Conservation (phyloP, 192 early-diverging fungal genomes). For the Coemansia sp. region DNA sequence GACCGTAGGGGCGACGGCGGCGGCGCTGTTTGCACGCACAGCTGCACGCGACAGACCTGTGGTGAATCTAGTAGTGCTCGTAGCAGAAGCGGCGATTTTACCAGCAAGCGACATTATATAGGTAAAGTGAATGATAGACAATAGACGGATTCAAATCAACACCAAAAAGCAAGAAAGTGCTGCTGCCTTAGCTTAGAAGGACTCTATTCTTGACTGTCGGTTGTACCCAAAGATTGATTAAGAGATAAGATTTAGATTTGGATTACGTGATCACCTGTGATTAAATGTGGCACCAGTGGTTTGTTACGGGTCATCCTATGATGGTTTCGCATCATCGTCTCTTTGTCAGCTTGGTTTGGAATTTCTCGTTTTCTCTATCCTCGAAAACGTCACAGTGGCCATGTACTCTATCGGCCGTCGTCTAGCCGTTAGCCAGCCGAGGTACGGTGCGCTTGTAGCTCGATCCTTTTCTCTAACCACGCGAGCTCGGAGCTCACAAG, state of each 20-base stretch:
- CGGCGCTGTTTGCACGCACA: constrained; percentile 24
- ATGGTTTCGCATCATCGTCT: too few relatives aligned
- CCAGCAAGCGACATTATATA: constrained; percentile 35
- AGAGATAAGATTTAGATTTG: constrained; percentile 8
- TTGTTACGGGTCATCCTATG: too few relatives aligned
- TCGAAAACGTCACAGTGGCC: too few relatives aligned
- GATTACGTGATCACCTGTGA: not conserved
- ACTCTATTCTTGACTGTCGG: not conserved
- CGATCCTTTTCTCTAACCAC: not conserved
- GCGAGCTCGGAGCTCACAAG: not conserved
- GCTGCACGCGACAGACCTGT: constrained; percentile 37
- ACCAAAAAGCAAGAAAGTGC: constrained; percentile 10
- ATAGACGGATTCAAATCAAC: constrained; percentile 12
- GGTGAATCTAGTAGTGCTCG: constrained; percentile 49
- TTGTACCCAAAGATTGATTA: not conserved
- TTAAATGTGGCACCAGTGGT: not conserved
- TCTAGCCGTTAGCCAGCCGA: too few relatives aligned
- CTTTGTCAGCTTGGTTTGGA: not conserved
- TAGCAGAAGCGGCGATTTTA: constrained; percentile 35
- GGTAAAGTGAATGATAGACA: constrained; percentile 1
- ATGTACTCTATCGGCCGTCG: too few relatives aligned
- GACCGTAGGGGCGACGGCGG: constrained; percentile 18
- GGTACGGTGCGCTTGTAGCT: not conserved
- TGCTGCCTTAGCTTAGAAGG: not conserved
- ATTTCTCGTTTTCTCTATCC: too few relatives aligned